These are phyloP conservation scores for Avena sativa DNA, from an alignment of 176 grass and related monocot species.

Conservation along the genomic window DNA sequence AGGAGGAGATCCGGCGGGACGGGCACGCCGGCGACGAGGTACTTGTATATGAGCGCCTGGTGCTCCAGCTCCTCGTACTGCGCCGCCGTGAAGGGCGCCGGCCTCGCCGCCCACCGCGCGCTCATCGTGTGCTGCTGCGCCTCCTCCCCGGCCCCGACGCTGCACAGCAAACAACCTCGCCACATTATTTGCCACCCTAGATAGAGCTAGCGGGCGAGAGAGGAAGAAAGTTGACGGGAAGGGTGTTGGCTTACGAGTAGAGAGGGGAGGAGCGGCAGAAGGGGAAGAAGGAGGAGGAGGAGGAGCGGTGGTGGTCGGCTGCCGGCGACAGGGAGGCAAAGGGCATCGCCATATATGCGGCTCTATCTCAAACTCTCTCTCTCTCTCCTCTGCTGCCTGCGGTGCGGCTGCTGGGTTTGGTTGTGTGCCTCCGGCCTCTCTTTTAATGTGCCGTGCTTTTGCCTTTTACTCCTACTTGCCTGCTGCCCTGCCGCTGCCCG, in stretches of 20 bases:
- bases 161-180: constrained; percentile 1
- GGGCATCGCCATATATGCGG: constrained; percentile 77
- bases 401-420: neutral
- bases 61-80: constrained; percentile 96
- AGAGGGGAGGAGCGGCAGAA: constrained; percentile 53
- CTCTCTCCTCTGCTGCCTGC: constrained; percentile 30
- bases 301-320: constrained; percentile 56
- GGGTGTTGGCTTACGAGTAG: constrained; percentile 32
- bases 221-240: neutral
- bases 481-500: no score
- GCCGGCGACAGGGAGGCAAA: constrained; percentile 82
- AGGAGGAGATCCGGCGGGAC: constrained; percentile 83
- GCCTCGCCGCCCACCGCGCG: constrained; percentile 49
- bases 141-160: constrained; percentile 39
- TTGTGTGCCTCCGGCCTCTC: constrained; percentile 38
- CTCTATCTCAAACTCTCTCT: neutral
- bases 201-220: neutral
- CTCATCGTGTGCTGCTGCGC: constrained; percentile 41
- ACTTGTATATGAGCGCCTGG: constrained; percentile 91
- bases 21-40: constrained; percentile 82
- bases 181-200: constrained; percentile 12
- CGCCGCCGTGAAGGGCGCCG: constrained; percentile 72
- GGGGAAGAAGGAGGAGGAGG: constrained; percentile 43
- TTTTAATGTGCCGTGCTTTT: constrained; percentile 63
- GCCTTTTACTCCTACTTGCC: constrained; percentile 58